Conservation (phyloP, 805 yeast species). For the Metschnikowia noctiluminum region DNA sequence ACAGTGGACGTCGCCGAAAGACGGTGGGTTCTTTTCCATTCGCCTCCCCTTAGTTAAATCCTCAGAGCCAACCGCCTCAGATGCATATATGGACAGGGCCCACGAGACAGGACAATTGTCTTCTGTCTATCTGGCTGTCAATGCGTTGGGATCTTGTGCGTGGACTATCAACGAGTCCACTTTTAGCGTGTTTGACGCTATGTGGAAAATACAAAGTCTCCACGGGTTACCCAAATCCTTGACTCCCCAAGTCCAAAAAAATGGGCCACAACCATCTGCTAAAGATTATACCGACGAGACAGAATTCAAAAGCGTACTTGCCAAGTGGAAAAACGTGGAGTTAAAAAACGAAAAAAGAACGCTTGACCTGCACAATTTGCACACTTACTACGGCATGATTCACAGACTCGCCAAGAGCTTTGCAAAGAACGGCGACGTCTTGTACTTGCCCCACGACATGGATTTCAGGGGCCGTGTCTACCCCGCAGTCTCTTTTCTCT, state of each 20-base stretch:
- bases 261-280: background rate
- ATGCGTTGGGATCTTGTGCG: slow-evolving; percentile 26
- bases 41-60: slow-evolving; percentile 24
- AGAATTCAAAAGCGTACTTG: background rate
- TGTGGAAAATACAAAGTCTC: slow-evolving; percentile 19
- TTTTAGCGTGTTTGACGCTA: slow-evolving; percentile 21
- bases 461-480: slow-evolving; percentile 44
- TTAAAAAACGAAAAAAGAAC: background rate
- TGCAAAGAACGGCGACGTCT: slow-evolving; percentile 30
- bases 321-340: slow-evolving; percentile 5
- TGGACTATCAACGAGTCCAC: slow-evolving; percentile 37
- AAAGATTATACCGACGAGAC: slow-evolving; percentile 1
- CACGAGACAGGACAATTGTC: slow-evolving; percentile 31
- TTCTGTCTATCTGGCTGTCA: slow-evolving; percentile 27
- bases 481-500: slow-evolving; percentile 33
- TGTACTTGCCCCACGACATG: slow-evolving; percentile 36
- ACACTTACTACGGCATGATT: slow-evolving; percentile 18
- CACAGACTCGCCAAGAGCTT: slow-evolving; percentile 24
- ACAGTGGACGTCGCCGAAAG: slow-evolving; percentile 30
- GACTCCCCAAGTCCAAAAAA: slow-evolving; percentile 3
- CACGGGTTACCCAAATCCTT: slow-evolving; percentile 12
- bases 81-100: slow-evolving; percentile 24
- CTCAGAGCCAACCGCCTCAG: slow-evolving; percentile 14
- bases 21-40: slow-evolving; percentile 35
- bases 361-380: slow-evolving; percentile 2